Evolutionary conservation across 2,329 filamentous ascomycete genomes (phyloP).

Genomic region (Fusarium ambrosium): DNA sequence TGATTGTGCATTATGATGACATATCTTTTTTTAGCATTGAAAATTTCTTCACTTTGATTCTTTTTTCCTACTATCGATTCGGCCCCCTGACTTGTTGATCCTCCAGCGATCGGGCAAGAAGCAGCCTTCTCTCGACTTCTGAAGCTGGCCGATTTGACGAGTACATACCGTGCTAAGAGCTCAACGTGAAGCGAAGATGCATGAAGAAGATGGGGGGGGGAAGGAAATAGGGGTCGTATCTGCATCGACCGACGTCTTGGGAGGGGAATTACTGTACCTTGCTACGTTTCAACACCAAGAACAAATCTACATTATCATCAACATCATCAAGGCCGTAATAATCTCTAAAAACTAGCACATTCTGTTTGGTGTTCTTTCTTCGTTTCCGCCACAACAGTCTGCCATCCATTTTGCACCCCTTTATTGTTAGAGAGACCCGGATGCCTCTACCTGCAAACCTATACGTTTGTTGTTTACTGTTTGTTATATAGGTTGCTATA

Average conservation of each 20-base stretch:
- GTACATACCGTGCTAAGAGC: background rate
- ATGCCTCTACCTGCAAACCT: too few species aligned
- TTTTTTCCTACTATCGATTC: background rate
- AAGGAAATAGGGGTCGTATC: background rate
- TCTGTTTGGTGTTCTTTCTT: background rate
- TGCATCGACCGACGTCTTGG: background rate
- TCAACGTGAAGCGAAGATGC: background rate
- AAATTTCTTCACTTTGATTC: background rate
- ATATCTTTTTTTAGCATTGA: background rate
- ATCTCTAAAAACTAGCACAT: background rate
- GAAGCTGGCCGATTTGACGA: background rate
- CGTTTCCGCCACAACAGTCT: background rate
- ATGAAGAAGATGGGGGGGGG: background rate
- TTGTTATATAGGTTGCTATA: too few species aligned
- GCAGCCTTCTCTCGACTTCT: background rate
- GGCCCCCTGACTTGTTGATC: background rate
- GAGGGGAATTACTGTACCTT: background rate
- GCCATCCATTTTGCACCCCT: background rate
- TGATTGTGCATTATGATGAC: background rate
- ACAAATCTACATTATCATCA: background rate
- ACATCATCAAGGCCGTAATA: background rate
- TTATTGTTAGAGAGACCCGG: background rate
- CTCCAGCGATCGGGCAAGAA: background rate
- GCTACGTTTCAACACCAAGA: background rate
- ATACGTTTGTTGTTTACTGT: too few species aligned